Conservation (phyloP, 306 rosid genomes). For the Fagus sylvatica region DNA sequence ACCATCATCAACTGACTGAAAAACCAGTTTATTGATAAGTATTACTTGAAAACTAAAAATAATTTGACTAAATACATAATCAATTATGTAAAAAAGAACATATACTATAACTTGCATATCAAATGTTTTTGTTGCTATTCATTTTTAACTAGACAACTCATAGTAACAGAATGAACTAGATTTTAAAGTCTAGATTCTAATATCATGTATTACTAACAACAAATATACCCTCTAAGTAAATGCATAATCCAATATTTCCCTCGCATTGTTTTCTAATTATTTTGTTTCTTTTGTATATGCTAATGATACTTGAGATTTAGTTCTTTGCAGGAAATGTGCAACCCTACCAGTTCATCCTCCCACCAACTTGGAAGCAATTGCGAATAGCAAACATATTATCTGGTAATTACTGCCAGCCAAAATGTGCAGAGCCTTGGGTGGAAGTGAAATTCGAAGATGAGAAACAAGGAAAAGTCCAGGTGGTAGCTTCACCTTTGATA, state of each 20-base stretch:
- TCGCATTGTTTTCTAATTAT: not conserved
- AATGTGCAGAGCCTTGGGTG: conserved; percentile 99
- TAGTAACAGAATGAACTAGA: not conserved
- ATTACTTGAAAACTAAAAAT: not conserved
- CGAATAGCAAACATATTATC: conserved; percentile 90
- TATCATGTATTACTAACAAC: not conserved
- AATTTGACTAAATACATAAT: not conserved
- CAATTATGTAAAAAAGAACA: not conserved
- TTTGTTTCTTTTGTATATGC: conserved; percentile 29
- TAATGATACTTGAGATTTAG: conserved; percentile 66
- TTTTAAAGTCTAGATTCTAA: too few relatives aligned
- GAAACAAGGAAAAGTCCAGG: conserved; percentile 86
- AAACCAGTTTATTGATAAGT: not conserved
- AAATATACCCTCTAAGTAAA: not conserved
- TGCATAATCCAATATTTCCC: not conserved
- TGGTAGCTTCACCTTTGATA: conserved; percentile 88
- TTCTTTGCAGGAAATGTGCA: conserved; percentile 90
- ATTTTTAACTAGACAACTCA: not conserved
- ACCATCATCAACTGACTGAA: not conserved
- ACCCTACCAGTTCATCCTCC: conserved; percentile 89
- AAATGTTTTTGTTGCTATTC: not conserved
- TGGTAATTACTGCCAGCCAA: conserved; percentile 99
- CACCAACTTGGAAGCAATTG: conserved; percentile 89
- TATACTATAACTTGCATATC: not conserved
- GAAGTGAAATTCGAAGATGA: conserved; percentile 97